These are phyloP conservation scores for Arthrobotrys entomopaga DNA, from an alignment of 2,329 filamentous ascomycete species.

Conservation along the genomic window DNA sequence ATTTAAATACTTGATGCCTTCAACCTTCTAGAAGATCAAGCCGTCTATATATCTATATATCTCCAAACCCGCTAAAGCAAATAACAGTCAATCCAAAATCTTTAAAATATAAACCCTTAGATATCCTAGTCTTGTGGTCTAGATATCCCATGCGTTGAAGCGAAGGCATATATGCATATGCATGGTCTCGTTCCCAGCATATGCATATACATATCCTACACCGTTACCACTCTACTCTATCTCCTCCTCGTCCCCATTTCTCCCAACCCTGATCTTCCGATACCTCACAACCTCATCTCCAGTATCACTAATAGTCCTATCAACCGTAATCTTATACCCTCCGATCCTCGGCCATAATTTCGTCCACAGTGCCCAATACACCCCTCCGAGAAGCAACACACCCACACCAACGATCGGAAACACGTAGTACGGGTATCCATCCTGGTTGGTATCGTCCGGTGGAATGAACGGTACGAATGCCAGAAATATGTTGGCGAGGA, in stretches of 20 bases:
- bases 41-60: too few relatives aligned
- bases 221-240: not conserved
- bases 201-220: too few relatives aligned
- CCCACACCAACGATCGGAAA: constrained; percentile 69
- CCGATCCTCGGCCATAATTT: constrained; percentile 66
- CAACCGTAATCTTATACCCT: constrained; percentile 66
- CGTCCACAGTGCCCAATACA: constrained; percentile 69
- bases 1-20: too few relatives aligned
- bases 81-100: too few relatives aligned
- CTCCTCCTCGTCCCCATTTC: constrained; percentile 14
- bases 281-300: constrained; percentile 64
- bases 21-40: too few relatives aligned
- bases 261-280: constrained; percentile 59
- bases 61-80: too few relatives aligned
- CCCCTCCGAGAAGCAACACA: constrained; percentile 66
- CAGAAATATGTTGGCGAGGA: constrained; percentile 68
- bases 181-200: too few relatives aligned
- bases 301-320: constrained; percentile 63
- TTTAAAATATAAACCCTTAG: too few relatives aligned
- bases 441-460: constrained; percentile 62
- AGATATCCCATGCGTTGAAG: too few relatives aligned
- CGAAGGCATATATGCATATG: too few relatives aligned
- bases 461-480: constrained; percentile 69
- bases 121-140: too few relatives aligned
- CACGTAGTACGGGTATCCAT: constrained; percentile 69